phyloP scores from a whole-genome alignment of 2,329 filamentous ascomycete species.

The Neospermospora avenae region DNA sequence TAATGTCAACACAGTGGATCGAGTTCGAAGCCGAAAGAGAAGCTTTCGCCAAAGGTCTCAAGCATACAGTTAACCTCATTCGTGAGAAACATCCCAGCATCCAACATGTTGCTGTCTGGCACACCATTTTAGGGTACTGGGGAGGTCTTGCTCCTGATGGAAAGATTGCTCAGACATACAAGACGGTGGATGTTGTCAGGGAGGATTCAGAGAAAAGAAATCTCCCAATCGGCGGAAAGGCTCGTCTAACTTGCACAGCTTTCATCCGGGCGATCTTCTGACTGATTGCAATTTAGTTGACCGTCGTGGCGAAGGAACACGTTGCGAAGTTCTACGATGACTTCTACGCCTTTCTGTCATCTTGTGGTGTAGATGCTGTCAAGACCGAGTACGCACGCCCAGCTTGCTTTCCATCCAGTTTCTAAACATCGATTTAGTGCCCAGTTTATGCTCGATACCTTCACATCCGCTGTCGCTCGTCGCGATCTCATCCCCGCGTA shows the following conservation, averaged over 20 bases:
- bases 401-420: not conserved
- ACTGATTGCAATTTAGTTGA: constrained; percentile 47
- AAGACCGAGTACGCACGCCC: constrained; percentile 65
- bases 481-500: constrained; percentile 70
- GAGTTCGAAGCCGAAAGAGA: no score
- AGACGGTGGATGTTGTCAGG: constrained; percentile 60
- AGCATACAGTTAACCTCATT: constrained; percentile 65
- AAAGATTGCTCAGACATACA: constrained; percentile 72
- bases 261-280: not conserved
- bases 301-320: constrained; percentile 71
- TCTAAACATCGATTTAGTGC: constrained; percentile 39
- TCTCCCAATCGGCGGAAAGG: constrained; percentile 44
- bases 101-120: constrained; percentile 88
- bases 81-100: constrained; percentile 68
- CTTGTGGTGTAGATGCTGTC: constrained; percentile 75
- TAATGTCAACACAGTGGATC: no score
- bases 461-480: constrained; percentile 66
- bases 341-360: constrained; percentile 79
- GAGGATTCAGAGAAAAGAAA: constrained; percentile 46
- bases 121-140: constrained; percentile 87
- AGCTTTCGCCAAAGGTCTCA: constrained; percentile 78
- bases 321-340: constrained; percentile 78
- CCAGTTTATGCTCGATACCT: constrained; percentile 83
- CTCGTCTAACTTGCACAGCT: not conserved
- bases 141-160: constrained; percentile 77